These are phyloP conservation scores for Argentina anserina DNA, from an alignment of 306 rosid genomes.

Conservation along the genomic window DNA sequence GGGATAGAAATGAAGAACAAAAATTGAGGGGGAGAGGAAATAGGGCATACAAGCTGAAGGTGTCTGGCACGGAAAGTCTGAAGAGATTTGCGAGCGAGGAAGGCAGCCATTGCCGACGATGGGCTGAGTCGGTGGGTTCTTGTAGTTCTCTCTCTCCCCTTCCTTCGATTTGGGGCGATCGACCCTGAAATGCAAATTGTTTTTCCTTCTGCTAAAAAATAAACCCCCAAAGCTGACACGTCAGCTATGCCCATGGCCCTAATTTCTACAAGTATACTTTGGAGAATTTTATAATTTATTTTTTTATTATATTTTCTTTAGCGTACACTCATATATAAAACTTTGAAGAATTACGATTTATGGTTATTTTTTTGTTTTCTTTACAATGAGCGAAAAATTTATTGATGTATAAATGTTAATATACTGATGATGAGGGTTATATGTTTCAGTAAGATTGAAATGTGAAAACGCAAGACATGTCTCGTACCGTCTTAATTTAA, in stretches of 20 bases:
- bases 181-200: background rate
- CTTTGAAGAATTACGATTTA: too few relatives aligned
- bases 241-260: background rate
- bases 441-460: too few relatives aligned
- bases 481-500: too few relatives aligned
- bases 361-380: too few relatives aligned
- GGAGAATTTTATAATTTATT: too few relatives aligned
- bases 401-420: too few relatives aligned
- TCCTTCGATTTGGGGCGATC: conserved; percentile 9
- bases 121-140: conserved; percentile 9
- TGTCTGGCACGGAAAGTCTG: conserved; percentile 78
- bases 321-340: too few relatives aligned
- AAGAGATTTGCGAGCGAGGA: conserved; percentile 87
- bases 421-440: too few relatives aligned
- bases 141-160: background rate
- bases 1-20: background rate
- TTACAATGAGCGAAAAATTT: too few relatives aligned
- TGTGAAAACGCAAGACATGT: too few relatives aligned
- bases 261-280: background rate
- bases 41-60: conserved; percentile 65
- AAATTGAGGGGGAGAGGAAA: background rate
- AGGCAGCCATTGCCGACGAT: conserved; percentile 59
- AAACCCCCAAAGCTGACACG: background rate
- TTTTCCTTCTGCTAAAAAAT: background rate
- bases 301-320: too few relatives aligned